Evolutionary conservation across 2,329 filamentous ascomycete species (phyloP), one percentile per base, ranked within the genome.

Genomic region (Monosporascus sp.): DNA sequence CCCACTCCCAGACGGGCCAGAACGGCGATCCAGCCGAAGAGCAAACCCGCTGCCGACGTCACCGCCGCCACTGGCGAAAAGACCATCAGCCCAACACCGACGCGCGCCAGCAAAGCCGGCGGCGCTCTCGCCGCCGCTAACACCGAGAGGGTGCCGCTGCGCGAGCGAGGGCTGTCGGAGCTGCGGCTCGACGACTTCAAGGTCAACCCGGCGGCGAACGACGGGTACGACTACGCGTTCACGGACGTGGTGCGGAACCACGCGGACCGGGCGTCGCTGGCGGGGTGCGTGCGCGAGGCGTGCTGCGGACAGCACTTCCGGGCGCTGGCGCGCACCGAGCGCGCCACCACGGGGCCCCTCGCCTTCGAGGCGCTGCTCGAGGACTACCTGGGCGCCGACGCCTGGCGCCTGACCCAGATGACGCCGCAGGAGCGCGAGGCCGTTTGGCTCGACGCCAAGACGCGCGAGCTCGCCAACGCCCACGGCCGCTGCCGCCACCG

Each of bases 221-320:
- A 87, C 43, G 88, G 89, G 2, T 74, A 84, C 44, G 80, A 84
- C 51, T 90, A 83, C 68, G 89, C 90, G 11, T 96, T 84, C 65
- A 75, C 79, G 1, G 87, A 93, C 54, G 85, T 91, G 1, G 80
- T 95, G 15, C 85, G 91, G 50, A 82, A 81, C 51, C 86, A 79
- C 58, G 80, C 83, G 9, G 82, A 87, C 41, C 84, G 90, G 37
- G 82, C 84, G 48, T 86, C 82, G 55, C 75, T 96, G 9, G 79
- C 83, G 3, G 89, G 88, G 14, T 96, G 92, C 65, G 86, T 83
- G 3, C 83, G 87, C 50, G 76, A 84, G 46, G 79, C 85, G 52
- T 97, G 92, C 69, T 95, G 90, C 61, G 89, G 89, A 20, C 81
- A 81, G 43, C 75, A 82, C 6, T 90, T 91, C 60, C 80, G 83